Evolutionary conservation across 2,329 filamentous ascomycete genomes (phyloP).

Genomic region (Venturia oleaginea): DNA sequence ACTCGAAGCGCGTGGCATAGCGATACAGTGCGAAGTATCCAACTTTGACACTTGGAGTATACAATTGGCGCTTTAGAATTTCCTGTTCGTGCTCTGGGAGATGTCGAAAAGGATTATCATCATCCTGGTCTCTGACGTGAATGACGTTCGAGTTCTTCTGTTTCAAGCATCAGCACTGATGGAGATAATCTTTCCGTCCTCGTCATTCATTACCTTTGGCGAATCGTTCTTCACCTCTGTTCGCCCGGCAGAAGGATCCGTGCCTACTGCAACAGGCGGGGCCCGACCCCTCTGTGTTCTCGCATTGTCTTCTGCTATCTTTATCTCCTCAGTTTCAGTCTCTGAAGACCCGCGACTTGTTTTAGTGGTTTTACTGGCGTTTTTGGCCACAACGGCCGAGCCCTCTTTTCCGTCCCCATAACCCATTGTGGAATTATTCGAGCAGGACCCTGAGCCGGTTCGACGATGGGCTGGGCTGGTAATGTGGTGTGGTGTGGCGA

Average conservation of each 20-base stretch:
- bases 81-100: slow-evolving; percentile 29
- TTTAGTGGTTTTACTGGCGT: background rate
- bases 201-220: background rate
- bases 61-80: slow-evolving; percentile 30
- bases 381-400: background rate
- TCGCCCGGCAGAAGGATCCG: background rate
- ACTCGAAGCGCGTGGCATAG: slow-evolving; percentile 58
- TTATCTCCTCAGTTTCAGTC: background rate
- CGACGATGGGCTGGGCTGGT: background rate
- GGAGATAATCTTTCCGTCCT: background rate
- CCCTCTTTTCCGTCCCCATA: background rate
- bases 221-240: background rate
- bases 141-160: slow-evolving; percentile 15
- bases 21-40: slow-evolving; percentile 38
- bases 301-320: background rate
- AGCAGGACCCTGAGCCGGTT: background rate
- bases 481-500: background rate
- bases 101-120: slow-evolving; percentile 29
- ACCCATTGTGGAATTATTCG: background rate
- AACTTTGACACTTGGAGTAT: slow-evolving; percentile 34
- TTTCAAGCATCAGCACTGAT: background rate
- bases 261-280: background rate
- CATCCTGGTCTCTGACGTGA: slow-evolving; percentile 16
- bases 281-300: background rate
- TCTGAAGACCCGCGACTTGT: slow-evolving; percentile 1